These are phyloP conservation scores for Triadica sebifera DNA, from an alignment of 345 rosid genomes.

Conservation along the genomic window DNA sequence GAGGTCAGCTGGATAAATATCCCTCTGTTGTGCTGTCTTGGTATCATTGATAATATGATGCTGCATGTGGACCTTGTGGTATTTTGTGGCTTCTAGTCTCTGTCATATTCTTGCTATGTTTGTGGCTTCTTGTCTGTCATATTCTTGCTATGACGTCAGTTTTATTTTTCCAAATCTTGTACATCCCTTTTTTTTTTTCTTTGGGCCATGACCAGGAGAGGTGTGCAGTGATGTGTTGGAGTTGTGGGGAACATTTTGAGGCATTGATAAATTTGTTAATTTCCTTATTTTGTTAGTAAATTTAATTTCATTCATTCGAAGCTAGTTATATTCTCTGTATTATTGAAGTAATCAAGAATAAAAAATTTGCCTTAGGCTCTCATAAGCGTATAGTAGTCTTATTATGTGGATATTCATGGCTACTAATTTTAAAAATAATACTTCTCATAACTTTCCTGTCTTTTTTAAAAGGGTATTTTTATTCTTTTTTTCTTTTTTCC, in stretches of 20 bases:
- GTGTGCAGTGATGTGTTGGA: not conserved
- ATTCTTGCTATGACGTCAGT: not conserved
- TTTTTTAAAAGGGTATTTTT: too few species aligned
- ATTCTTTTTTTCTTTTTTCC: too few species aligned
- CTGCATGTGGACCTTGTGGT: too few species aligned
- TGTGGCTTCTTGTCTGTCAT: not conserved
- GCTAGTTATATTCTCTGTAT: not conserved
- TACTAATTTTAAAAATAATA: not conserved
- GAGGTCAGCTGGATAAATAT: conserved; percentile 33
- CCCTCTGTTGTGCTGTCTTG: not conserved
- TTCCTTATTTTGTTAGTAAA: not conserved
- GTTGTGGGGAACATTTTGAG: not conserved
- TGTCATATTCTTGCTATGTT: not conserved
- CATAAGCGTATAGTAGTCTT: not conserved
- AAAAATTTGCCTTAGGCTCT: not conserved
- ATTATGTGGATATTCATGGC: not conserved
- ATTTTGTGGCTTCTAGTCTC: not conserved
- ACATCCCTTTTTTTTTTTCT: not conserved
- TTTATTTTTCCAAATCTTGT: not conserved
- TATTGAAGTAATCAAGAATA: not conserved
- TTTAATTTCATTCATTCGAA: not conserved
- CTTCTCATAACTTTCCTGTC: too few species aligned
- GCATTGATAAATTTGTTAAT: not conserved
- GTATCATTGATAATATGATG: not conserved
- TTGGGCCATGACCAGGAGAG: too few species aligned